Evolutionary conservation across 1,284 basidiomycete species (phyloP), one percentile per base, ranked within the genome.

Genomic region (Heterobasidion parviporum): DNA sequence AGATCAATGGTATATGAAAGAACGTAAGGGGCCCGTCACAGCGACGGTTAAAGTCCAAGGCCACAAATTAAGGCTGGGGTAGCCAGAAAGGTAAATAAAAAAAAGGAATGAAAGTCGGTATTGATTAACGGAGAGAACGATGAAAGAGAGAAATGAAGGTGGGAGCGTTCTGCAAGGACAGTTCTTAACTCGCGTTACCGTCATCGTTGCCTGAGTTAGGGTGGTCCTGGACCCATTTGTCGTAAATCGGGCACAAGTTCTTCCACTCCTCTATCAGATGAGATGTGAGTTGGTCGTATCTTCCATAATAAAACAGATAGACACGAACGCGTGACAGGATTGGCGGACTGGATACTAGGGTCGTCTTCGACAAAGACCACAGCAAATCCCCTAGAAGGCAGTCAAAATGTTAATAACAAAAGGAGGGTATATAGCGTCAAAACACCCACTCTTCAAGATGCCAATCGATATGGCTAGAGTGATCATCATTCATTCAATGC

Each of bases 351-450:
- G 10, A 10, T 41, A 3, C 38, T 41, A n/a, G 38, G 38, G 26
- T 26, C 26, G 6, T 72, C 70, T 58, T 73, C 71, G 9, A 72
- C 75, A 46, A 77, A 67, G 18, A 74, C 70, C 44, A 73, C 67
- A 0, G 72, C 68, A 38, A 76, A 65, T 26, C 74, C 72, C 49
- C 68, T 67, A 50, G 9, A 16, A 43, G 45, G 67, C 7, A 14
- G 34, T 50, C 44, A 50, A 26, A 36, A 49, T 10, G 3, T 18
- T 2, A 41, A 15, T 48, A n/a, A 45, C 8, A 33, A 0, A 14
- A 14, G 33, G 32, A 8, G 7, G n/a, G 7, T 12, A 41, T 4
- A 41, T 6, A 41, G 12, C 5, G n/a, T 8, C 10, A 41, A 41
- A 41, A 32, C n/a, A 18, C 62, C n/a, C 44, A 59, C 63, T 64